Base-by-base conservation (phyloP, 306 rosid genomes). In the Cajanus cajan region DNA sequence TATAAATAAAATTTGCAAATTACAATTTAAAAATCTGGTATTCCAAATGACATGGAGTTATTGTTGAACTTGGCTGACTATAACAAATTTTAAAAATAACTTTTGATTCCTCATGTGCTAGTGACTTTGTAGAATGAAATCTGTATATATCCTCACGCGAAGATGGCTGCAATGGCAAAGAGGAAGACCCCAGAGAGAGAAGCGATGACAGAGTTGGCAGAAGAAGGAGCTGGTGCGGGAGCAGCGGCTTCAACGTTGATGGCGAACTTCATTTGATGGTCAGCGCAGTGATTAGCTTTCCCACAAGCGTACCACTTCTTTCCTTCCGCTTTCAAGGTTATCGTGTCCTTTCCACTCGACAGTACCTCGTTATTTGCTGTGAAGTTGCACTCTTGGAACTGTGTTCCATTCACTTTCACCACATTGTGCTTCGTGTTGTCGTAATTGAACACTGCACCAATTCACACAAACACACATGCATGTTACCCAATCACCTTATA, bases 261-360 rank as follows among this genome's bases (percentile, higher is more conserved):
- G 28, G n/a, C 74, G 1, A 86, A 37, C 43, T 86, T 86, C 87
- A 85, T 76, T 48, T 77, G 74, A 22, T 25, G 82, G 4, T 2
- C 9, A 24, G 43, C 6, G 11, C 89, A 82, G 13, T 86, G 75
- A 9, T 82, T 4, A 3, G 6, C 33, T 4, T 0, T 16, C 0
- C 87, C 80, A 68, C 85, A 79, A 67, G 59, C 0, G 25, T 79
- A 86, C 89, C 89, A 86, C 24, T 79, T 79, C 45, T 16, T 86
- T 2, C 85, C 85, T 66, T 43, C 71, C 0, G 50, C 21, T 69
- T 48, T 3, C 0, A 86, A 48, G 4, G 2, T 13, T 6, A 86
- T 18, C 0, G 15, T 12, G 51, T 82, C 89, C 0, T 75, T 64
- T 21, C 86, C 86, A 0, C 43, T 15, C 0, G 80, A 2, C 0